Conservation (phyloP, 176 grass and related monocot genomes). For the Eleusine indica region DNA sequence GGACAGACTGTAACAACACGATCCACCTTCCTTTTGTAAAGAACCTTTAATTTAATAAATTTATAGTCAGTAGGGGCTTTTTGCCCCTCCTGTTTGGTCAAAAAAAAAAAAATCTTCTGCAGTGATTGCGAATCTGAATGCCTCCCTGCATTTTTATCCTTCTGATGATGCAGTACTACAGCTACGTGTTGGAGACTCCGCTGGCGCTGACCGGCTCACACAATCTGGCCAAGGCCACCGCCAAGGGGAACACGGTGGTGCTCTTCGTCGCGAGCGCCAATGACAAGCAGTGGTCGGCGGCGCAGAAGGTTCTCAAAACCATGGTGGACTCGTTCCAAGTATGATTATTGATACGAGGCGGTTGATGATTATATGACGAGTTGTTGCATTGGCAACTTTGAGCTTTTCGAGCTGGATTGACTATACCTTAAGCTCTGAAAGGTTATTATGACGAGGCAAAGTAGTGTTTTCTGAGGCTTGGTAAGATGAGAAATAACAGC, state of each 20-base stretch:
- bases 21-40: too few species aligned
- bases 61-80: too few species aligned
- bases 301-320: slow-evolving; percentile 74
- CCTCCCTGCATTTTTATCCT: too few species aligned
- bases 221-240: slow-evolving; percentile 97
- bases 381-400: neutral
- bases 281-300: slow-evolving; percentile 81
- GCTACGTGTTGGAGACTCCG: slow-evolving; percentile 89
- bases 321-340: slow-evolving; percentile 87
- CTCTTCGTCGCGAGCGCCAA: slow-evolving; percentile 91
- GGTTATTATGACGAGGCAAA: neutral
- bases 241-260: slow-evolving; percentile 91
- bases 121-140: neutral
- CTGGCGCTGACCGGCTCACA: slow-evolving; percentile 83
- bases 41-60: too few species aligned
- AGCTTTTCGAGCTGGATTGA: neutral
- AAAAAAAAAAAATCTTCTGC: neutral
- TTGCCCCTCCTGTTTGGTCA: too few species aligned
- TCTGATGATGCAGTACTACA: slow-evolving; percentile 75
- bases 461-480: slow-evolving; percentile 18
- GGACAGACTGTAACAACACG: slow-evolving; percentile 62
- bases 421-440: neutral
- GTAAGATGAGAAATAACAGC: neutral
- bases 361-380: neutral
- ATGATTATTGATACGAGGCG: slow-evolving; percentile 19